Evolutionary conservation across 768 basidiomycete species (phyloP).

Genomic region (Pulveroboletus ravenelii): DNA sequence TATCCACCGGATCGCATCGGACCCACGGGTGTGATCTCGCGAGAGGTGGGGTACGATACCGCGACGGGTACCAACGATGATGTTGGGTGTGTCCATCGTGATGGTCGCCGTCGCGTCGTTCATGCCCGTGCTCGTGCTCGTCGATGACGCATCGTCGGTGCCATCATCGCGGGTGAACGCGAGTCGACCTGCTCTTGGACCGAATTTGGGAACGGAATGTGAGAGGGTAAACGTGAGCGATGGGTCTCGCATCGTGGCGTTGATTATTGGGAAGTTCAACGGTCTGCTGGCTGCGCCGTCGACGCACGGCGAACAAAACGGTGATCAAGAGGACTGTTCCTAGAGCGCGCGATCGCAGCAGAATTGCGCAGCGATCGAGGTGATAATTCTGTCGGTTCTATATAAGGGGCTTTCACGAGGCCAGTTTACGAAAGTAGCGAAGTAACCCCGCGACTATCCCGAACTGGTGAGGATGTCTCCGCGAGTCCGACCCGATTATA

Average conservation of each 20-base stretch:
- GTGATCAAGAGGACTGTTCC: not conserved
- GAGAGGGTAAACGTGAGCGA: slow-evolving; percentile 18
- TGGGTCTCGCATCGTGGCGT: not conserved
- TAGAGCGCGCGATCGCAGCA: no score
- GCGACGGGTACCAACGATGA: slow-evolving; percentile 62
- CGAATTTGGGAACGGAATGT: slow-evolving; percentile 13
- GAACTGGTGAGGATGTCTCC: slow-evolving; percentile 3
- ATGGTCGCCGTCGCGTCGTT: slow-evolving; percentile 22
- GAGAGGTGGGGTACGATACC: slow-evolving; percentile 74
- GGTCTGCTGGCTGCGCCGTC: slow-evolving; percentile 7
- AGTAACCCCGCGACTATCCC: no score
- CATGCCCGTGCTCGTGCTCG: no score
- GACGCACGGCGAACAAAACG: not conserved
- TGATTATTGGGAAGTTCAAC: not conserved
- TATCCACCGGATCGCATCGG: slow-evolving; percentile 54
- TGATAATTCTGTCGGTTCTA: no score
- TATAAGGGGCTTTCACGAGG: no score
- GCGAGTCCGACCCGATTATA: not conserved
- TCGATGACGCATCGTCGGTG: not conserved
- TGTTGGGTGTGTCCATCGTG: slow-evolving; percentile 54
- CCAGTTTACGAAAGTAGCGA: no score
- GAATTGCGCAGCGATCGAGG: no score
- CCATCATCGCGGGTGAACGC: slow-evolving; percentile 11
- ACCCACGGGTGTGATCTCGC: slow-evolving; percentile 48
- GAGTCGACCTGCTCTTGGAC: slow-evolving; percentile 24